Evolutionary conservation across 1,139 yeast genomes (phyloP).

Genomic region (Candida sp.): DNA sequence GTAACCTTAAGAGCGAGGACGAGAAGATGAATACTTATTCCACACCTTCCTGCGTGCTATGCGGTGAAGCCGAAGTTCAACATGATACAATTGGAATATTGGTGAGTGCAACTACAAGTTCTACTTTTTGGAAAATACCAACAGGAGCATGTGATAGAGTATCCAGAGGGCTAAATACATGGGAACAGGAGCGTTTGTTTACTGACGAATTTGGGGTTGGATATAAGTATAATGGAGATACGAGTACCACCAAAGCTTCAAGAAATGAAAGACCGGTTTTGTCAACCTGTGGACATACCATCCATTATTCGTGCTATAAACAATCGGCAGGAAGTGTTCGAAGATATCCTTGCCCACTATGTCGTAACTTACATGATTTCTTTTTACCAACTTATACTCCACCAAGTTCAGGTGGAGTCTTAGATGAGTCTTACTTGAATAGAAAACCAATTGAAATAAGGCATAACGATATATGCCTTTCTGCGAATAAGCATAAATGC

Average conservation of each 20-base stretch:
- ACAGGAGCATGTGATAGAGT: constrained; percentile 8
- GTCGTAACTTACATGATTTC: constrained; percentile 49
- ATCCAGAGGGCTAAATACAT: constrained; percentile 22
- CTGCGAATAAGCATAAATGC: constrained; percentile 12
- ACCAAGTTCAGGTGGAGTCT: constrained; percentile 15
- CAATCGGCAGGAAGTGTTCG: constrained; percentile 22
- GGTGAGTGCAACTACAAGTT: constrained; percentile 31
- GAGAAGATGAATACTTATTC: constrained; percentile 7
- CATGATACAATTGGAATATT: constrained; percentile 54
- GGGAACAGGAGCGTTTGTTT: constrained; percentile 16
- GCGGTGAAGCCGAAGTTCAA: constrained; percentile 55
- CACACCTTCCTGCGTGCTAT: constrained; percentile 53
- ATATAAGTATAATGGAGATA: constrained; percentile 11
- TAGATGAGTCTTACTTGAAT: constrained; percentile 9
- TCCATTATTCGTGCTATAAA: constrained; percentile 57
- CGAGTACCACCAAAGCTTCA: constrained; percentile 7
- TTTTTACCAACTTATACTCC: constrained; percentile 42
- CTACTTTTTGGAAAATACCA: constrained; percentile 51
- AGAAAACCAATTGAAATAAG: constrained; percentile 11
- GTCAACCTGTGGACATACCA: constrained; percentile 67
- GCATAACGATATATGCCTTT: constrained; percentile 17
- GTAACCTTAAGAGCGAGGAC: constrained; percentile 6
- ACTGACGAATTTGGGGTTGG: constrained; percentile 24
- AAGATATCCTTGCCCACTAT: constrained; percentile 58
- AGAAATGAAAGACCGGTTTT: constrained; percentile 29